A percentile compares a stretch with the other conserved stretches of the same genome.
phyloP scores from a whole-genome alignment of 176 grass and related monocot species.

The Cocos nucifera region DNA sequence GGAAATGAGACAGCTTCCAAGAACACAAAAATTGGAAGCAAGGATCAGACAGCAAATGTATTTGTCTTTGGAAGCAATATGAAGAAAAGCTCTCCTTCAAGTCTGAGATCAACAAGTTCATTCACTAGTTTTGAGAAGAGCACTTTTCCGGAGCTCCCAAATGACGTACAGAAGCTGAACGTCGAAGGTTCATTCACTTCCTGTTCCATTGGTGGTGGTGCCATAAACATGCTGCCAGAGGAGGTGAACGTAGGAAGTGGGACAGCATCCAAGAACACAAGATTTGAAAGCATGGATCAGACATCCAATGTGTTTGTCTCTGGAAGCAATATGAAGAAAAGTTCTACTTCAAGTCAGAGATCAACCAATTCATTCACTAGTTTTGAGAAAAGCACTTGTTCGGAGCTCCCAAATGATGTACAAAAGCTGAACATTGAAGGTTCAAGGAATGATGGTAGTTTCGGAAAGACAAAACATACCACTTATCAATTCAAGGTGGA shows the following conservation, averaged over 20 bases:
- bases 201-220: constrained; percentile 14
- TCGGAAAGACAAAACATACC: constrained; percentile 16
- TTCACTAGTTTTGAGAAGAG: constrained; percentile 11
- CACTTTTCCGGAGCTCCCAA: constrained; percentile 21
- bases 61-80: constrained; percentile 49
- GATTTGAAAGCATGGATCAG: constrained; percentile 22
- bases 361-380: constrained; percentile 9
- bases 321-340: constrained; percentile 30
- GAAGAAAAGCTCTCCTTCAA: constrained; percentile 31
- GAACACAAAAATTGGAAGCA: constrained; percentile 29
- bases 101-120: constrained; percentile 20
- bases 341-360: constrained; percentile 36
- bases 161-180: constrained; percentile 7
- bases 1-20: constrained; percentile 26
- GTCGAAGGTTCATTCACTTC: not conserved
- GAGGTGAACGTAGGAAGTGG: constrained; percentile 35
- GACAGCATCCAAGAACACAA: constrained; percentile 24
- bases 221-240: constrained; percentile 24
- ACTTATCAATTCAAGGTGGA: not conserved
- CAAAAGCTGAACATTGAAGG: constrained; percentile 16
- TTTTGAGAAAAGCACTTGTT: constrained; percentile 22
- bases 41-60: constrained; percentile 5
- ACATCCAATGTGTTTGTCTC: constrained; percentile 35
- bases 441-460: constrained; percentile 14
- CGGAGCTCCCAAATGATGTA: constrained; percentile 14